Evolutionary conservation across 148 eudicot genomes (phyloP).

Genomic region (Rhododendron ovatum): DNA sequence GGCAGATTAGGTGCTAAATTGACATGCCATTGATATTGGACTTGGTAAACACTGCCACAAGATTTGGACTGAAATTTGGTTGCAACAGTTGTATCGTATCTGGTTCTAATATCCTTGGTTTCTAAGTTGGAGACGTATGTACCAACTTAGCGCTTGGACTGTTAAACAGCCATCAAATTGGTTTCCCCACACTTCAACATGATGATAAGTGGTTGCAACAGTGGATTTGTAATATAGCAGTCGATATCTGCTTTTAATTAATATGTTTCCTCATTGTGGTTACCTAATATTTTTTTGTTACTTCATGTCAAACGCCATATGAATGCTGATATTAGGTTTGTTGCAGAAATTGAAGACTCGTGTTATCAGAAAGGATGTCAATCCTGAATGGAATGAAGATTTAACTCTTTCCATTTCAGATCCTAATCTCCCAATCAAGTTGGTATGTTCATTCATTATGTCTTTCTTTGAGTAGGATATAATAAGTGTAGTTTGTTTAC

Average conservation of each 20-base stretch:
- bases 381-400: slow-evolving; percentile 76
- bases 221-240: not conserved
- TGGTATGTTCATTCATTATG: slow-evolving; percentile 24
- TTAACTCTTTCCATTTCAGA: slow-evolving; percentile 57
- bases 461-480: not conserved
- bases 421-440: slow-evolving; percentile 37
- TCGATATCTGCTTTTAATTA: not conserved
- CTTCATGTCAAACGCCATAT: not conserved
- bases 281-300: not conserved
- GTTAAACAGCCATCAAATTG: not conserved
- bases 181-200: not conserved
- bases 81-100: not conserved
- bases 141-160: not conserved
- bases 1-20: not conserved
- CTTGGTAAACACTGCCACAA: not conserved
- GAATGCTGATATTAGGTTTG: not conserved
- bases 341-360: slow-evolving; percentile 64
- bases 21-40: not conserved
- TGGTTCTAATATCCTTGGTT: not conserved
- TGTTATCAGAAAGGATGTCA: slow-evolving; percentile 48
- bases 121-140: not conserved
- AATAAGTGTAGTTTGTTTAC: not conserved
- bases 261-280: not conserved
- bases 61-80: not conserved
- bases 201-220: not conserved